Evolutionary conservation across 78 protist genomes (phyloP).

Genomic region (Bodo saltans): DNA sequence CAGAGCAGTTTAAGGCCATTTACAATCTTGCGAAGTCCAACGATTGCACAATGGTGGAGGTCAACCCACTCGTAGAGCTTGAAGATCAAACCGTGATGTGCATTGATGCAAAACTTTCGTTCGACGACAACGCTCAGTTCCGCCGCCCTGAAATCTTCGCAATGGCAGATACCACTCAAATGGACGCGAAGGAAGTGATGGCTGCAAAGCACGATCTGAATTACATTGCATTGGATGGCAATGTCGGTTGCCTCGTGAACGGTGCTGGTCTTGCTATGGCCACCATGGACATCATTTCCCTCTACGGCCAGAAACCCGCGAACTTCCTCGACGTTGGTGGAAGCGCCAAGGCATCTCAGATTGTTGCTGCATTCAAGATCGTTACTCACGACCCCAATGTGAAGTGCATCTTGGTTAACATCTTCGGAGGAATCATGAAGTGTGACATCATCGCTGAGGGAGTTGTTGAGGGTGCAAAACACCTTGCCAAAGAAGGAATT

Average conservation of each 20-base stretch:
- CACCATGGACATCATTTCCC: constrained; percentile 93
- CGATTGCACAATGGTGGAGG: constrained; percentile 88
- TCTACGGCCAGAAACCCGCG: constrained; percentile 93
- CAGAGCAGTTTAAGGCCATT: constrained; percentile 51
- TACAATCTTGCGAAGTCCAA: constrained; percentile 64
- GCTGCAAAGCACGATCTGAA: constrained; percentile 87
- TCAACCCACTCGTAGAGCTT: constrained; percentile 91
- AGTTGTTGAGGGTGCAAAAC: constrained; percentile 69
- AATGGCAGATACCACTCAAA: constrained; percentile 81
- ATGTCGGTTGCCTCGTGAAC: constrained; percentile 96
- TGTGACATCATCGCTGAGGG: constrained; percentile 88
- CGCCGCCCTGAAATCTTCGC: constrained; percentile 83
- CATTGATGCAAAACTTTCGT: constrained; percentile 90
- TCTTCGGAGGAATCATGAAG: constrained; percentile 90
- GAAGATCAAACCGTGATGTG: constrained; percentile 64
- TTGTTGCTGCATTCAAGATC: constrained; percentile 86
- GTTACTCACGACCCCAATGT: constrained; percentile 66
- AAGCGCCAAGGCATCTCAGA: constrained; percentile 80
- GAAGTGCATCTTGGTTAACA: constrained; percentile 82
- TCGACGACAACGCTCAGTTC: constrained; percentile 96
- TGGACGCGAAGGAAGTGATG: constrained; percentile 85
- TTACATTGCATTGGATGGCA: constrained; percentile 94
- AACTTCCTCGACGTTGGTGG: constrained; percentile 98
- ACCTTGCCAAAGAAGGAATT: constrained; percentile 44
- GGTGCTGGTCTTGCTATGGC: constrained; percentile 99